Percentiles rank a stretch among this genome's conserved stretches.
phyloP scores from a whole-genome alignment of 108 stramenopile species.

The Ochromonas danica region DNA sequence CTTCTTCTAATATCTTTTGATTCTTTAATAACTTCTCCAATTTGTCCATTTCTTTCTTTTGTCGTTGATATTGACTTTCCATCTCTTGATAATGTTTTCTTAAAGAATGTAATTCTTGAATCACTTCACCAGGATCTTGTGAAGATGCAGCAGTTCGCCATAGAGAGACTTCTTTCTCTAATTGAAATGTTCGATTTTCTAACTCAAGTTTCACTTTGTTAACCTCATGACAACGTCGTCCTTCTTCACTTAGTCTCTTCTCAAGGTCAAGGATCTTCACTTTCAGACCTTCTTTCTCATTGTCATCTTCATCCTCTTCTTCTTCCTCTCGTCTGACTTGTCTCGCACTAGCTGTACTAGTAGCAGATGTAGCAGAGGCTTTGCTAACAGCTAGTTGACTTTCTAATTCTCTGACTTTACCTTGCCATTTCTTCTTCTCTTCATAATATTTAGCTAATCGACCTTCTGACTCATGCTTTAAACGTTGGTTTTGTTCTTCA shows the following conservation, averaged over 20 bases:
- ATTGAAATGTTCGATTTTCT: background rate
- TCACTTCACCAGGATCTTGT: background rate
- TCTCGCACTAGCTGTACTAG: too few relatives aligned
- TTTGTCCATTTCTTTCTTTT: constrained; percentile 23
- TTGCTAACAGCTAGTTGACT: too few relatives aligned
- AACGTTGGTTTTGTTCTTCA: background rate
- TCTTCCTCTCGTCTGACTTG: background rate
- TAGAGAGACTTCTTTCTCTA: background rate
- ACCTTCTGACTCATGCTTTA: background rate
- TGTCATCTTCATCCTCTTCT: too few relatives aligned
- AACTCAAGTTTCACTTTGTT: background rate
- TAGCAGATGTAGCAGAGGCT: too few relatives aligned
- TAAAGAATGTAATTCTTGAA: background rate
- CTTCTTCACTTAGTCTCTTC: background rate
- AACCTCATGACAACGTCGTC: background rate
- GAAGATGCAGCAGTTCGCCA: background rate
- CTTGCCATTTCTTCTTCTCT: constrained; percentile 28
- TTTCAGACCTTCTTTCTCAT: background rate
- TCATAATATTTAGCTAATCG: constrained; percentile 2
- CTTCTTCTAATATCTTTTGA: constrained; percentile 10
- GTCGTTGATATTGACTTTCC: background rate
- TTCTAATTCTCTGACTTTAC: background rate
- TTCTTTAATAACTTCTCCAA: constrained; percentile 3
- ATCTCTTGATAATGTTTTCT: constrained; percentile 11
- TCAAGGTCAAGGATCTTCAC: background rate